Percentiles rank a stretch among this genome's conserved stretches.
These are phyloP conservation scores for Cicer judaicum DNA, from an alignment of 306 rosid species.

Conservation along the genomic window DNA sequence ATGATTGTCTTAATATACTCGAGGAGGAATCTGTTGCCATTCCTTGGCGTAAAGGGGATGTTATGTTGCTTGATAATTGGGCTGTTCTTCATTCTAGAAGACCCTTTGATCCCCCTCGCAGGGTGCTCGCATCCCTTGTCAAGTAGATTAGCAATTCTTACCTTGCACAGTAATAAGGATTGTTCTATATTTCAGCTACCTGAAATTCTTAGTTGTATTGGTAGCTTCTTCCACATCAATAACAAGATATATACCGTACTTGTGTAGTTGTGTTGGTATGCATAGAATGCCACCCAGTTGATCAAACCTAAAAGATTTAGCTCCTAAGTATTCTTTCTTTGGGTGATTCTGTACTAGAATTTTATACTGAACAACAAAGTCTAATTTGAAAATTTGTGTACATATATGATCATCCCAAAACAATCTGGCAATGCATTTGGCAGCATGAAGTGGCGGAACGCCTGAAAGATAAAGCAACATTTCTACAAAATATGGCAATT, in stretches of 20 bases:
- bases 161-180: background rate
- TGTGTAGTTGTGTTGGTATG: background rate
- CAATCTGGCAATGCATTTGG: background rate
- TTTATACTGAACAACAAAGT: background rate
- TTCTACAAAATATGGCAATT: background rate
- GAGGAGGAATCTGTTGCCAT: constrained; percentile 77
- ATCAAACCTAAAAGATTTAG: background rate
- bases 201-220: background rate
- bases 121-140: constrained; percentile 50
- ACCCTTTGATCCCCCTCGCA: constrained; percentile 72
- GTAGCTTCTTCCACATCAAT: background rate
- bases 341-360: background rate
- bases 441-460: background rate
- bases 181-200: constrained; percentile 3
- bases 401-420: background rate
- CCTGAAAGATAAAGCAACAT: background rate
- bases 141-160: constrained; percentile 37
- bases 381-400: background rate
- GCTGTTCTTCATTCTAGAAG: constrained; percentile 83
- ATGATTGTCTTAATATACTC: constrained; percentile 59
- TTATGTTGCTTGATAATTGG: constrained; percentile 78
- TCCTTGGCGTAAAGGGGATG: constrained; percentile 69
- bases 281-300: background rate
- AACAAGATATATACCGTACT: background rate
- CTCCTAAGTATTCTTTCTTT: background rate